Percentiles rank a stretch among this genome's conserved stretches.
Conservation (phyloP, 1,284 basidiomycete genomes). For the Moesziomyces parantarcticus region DNA sequence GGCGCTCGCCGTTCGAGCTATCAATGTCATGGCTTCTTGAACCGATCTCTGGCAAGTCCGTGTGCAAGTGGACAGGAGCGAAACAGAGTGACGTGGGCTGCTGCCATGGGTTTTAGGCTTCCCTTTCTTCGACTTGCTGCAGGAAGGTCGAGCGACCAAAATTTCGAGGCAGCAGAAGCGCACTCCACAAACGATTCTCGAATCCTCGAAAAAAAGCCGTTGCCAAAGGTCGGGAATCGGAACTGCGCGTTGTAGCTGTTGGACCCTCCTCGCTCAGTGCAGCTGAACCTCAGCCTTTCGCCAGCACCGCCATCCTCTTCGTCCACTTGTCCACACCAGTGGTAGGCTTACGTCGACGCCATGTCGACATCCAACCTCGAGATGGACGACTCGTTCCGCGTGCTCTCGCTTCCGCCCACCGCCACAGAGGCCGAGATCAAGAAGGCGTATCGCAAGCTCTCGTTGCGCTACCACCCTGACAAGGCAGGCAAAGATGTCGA, state of each 20-base stretch:
- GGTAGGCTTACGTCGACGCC: background rate
- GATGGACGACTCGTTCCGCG: constrained; percentile 51
- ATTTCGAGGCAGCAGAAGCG: background rate
- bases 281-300: background rate
- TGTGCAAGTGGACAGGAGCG: background rate
- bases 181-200: constrained; percentile 14
- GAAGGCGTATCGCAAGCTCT: constrained; percentile 74
- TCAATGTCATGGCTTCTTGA: constrained; percentile 2
- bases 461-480: constrained; percentile 60
- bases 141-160: background rate
- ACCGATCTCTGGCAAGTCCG: background rate
- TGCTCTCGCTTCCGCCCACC: constrained; percentile 76
- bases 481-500: constrained; percentile 60
- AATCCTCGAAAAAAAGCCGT: constrained; percentile 4
- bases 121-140: constrained; percentile 3
- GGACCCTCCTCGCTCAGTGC: background rate
- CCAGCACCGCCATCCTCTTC: background rate
- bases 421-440: constrained; percentile 85
- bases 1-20: constrained; percentile 4
- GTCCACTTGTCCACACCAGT: background rate
- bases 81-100: background rate
- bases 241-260: background rate
- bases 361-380: constrained; percentile 30
- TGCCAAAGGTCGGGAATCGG: constrained; percentile 27
- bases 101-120: background rate